Conservation (phyloP, 306 rosid genomes). For the Castanopsis chinensis region DNA sequence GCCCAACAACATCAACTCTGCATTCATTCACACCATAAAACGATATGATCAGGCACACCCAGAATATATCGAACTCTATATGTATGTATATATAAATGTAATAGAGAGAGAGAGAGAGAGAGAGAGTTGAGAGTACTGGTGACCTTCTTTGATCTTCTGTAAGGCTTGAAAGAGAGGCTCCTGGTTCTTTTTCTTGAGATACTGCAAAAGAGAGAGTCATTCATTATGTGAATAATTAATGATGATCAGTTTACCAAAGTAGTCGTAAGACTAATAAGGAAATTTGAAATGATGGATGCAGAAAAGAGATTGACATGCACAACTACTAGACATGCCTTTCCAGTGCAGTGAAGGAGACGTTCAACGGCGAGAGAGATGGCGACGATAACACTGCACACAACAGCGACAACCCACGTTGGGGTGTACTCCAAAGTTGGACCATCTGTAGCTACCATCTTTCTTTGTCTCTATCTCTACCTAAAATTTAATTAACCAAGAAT, state of each 20-base stretch:
- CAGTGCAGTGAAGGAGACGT: conserved; percentile 22
- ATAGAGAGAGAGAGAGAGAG: neutral
- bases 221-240: too few species aligned
- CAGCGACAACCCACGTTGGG: conserved; percentile 38
- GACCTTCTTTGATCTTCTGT: conserved; percentile 44
- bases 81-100: neutral
- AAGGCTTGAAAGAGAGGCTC: conserved; percentile 36
- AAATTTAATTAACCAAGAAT: too few species aligned
- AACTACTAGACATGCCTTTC: conserved; percentile 22
- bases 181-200: conserved; percentile 35
- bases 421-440: conserved; percentile 33
- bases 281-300: too few species aligned
- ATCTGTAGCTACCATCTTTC: conserved; percentile 22
- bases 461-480: neutral
- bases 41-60: neutral
- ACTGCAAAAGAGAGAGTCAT: conserved; percentile 6
- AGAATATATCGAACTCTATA: neutral
- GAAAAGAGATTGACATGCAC: neutral
- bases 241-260: too few species aligned
- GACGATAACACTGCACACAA: conserved; percentile 33
- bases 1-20: conserved; percentile 41
- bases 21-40: neutral
- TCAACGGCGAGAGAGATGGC: conserved; percentile 30
- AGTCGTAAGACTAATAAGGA: too few species aligned
- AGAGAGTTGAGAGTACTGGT: neutral